Percentiles rank a stretch among this genome's conserved stretches.
phyloP scores from a whole-genome alignment of 2,329 filamentous ascomycete species.

The Aspergillus carbonarius region DNA sequence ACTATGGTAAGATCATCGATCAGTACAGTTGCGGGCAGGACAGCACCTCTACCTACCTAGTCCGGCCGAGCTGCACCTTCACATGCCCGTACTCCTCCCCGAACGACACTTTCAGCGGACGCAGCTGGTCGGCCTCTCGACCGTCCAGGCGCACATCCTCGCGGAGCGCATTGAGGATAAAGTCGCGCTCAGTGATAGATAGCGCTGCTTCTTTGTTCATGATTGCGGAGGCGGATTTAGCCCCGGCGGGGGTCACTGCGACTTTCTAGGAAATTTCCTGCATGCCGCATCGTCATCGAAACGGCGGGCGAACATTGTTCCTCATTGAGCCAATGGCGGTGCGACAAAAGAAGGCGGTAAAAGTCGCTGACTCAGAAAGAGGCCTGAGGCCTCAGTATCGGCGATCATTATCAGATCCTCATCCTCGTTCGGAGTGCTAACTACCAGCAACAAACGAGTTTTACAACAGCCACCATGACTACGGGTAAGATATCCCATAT shows the following conservation, averaged over 20 bases:
- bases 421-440: conserved; percentile 6
- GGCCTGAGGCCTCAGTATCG: conserved; percentile 15
- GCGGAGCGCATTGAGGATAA: conserved; percentile 77
- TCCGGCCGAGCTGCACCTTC: conserved; percentile 85
- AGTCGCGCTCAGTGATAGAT: conserved; percentile 83
- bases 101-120: conserved; percentile 74
- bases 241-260: conserved; percentile 24
- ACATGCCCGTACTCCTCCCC: conserved; percentile 89
- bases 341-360: conserved; percentile 8
- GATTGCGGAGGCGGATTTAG: conserved; percentile 28
- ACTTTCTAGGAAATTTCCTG: conserved; percentile 21
- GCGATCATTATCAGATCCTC: conserved; percentile 2
- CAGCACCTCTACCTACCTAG: conserved; percentile 61
- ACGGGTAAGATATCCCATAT: conserved; percentile 34
- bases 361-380: not conserved
- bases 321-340: conserved; percentile 10
- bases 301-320: conserved; percentile 11
- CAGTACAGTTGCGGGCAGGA: not conserved
- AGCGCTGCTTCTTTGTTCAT: conserved; percentile 95
- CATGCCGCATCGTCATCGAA: conserved; percentile 21
- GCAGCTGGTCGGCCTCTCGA: conserved; percentile 75
- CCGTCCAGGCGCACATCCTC: conserved; percentile 82
- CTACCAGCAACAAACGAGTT: not conserved
- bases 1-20: conserved; percentile 8
- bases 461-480: conserved; percentile 35